Evolutionary conservation across 768 basidiomycete species (phyloP), one percentile per base, ranked within the genome.

Genomic region (Mycena rebaudengoi): DNA sequence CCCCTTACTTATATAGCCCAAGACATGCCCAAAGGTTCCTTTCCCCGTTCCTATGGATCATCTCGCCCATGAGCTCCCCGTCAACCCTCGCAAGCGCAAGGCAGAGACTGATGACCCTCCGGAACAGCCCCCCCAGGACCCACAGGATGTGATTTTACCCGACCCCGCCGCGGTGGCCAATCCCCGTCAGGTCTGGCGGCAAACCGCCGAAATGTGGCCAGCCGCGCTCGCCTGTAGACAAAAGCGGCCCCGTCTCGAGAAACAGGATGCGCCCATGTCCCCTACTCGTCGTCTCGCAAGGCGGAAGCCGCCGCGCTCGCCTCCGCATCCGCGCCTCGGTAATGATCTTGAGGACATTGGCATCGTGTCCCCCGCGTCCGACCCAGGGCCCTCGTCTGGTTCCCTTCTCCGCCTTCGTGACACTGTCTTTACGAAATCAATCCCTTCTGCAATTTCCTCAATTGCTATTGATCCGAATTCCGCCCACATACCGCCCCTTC

Each of bases 41-140:
- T 68, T 67, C 70, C 69, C 59, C 43, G 35, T 29, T 51, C 50
- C 55, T 65, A 90, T 91, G 88, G 87, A 89, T 79, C 83, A 88
- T 81, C 81, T 87, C 66, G 82, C 85, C 69, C 85, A 88, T 65
- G 79, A 82, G 57, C 75, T 78, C 67, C 83, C 83, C 62, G 69
- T 82, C 29, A 78, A 83, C 82, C 81, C 82, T 73, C 83, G 87
- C 73, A 92, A 92, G 76, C 87, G 91, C 68, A 92, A 92, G 77
- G 84, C 88, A 0, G 85, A 85, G 73, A 55, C 73, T 28, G 87
- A 90, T 70, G 83, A 85, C 71, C 55, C 64, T 29, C 74, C 74
- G 29, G 76, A 82, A 44, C 32, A 71, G 16, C 35, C 68, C 14
- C 26, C 72, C 6, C 18, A 69, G 8, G 72, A 76, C 48, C 73